Evolutionary conservation across 2,329 filamentous ascomycete species (phyloP), one percentile per base, ranked within the genome.

Genomic region (Alternaria tenuissima): DNA sequence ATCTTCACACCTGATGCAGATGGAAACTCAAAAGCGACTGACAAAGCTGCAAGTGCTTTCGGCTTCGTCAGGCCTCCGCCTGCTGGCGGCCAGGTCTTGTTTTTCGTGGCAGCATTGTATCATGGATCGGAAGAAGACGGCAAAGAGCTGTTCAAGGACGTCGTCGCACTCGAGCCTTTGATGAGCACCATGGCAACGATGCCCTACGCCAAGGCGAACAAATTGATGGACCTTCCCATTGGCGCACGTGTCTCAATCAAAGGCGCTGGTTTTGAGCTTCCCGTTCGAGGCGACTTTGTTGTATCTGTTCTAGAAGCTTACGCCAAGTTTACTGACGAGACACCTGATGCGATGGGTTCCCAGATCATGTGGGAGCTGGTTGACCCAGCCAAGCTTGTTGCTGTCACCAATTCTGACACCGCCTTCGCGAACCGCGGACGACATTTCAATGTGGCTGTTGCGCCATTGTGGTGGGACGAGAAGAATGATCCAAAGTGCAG

Each of bases 291-390:
- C 16, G 52, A 56, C 5, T 60, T 60, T 11, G 53, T 60, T 5
- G 16, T 56, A 2, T 28, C 30, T 14, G 42, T 61, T 12, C 8
- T 61, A 20, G 49, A 57, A 16, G 26, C 38, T 3, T 61, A 53
- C 5, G 30, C 18, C 16, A 61, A 54, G 7, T 61, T 61, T 30
- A 54, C 55, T 5, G 49, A 48, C 9, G 30, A 61, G 22, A 51
- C 38, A 0, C n/a, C 42, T 5, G 59, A 61, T 24, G 54, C 59
- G 3, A 36, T 30, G 22, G 43, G 38, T 28, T 48, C 54, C 8
- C 48, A 57, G 43, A 34, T 61, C 12, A 61, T 61, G 54, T 61
- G 54, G 54, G 59, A 61, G 32, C 26, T 61, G 4, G 36, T 61
- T 4, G 54, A 61, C n/a, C 43, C 59, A 5, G 46, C 42, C 9